These are phyloP conservation scores for Cystobasidium ongulense DNA, from an alignment of 768 basidiomycete genomes.

Conservation along the genomic window DNA sequence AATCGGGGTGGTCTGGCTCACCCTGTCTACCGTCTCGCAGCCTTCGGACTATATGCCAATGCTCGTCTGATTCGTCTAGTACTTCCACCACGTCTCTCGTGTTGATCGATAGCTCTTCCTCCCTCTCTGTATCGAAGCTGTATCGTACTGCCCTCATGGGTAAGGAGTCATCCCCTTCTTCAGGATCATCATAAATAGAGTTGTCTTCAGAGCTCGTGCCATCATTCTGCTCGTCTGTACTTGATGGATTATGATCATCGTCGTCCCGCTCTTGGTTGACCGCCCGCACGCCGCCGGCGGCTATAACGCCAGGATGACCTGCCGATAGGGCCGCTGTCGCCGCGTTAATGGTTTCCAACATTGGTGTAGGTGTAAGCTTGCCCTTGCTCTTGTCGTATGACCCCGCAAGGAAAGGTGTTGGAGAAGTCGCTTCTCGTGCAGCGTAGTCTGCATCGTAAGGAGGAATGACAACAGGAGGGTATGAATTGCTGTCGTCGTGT, in stretches of 20 bases:
- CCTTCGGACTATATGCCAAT: conserved; percentile 28
- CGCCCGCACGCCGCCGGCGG: neutral
- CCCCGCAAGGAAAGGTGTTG: conserved; percentile 11
- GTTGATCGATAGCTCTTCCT: conserved; percentile 17
- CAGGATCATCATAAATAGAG: conserved; percentile 15
- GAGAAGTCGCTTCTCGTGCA: conserved; percentile 42
- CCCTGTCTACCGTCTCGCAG: conserved; percentile 22
- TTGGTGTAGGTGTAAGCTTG: neutral
- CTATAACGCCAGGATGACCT: neutral
- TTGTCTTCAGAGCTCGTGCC: neutral
- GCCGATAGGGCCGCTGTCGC: conserved; percentile 20
- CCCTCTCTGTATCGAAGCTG: conserved; percentile 21
- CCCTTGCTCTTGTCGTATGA: conserved; percentile 17
- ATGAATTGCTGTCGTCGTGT: conserved; percentile 54
- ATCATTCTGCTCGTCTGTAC: neutral
- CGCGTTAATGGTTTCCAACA: conserved; percentile 18
- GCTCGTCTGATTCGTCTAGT: conserved; percentile 23
- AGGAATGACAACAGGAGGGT: conserved; percentile 53
- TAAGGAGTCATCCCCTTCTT: conserved; percentile 23
- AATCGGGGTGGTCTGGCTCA: neutral
- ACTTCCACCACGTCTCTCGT: conserved; percentile 20
- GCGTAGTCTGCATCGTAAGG: conserved; percentile 62
- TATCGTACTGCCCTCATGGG: conserved; percentile 17
- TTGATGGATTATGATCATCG: neutral
- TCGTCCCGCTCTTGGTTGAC: neutral